Base-by-base conservation (phyloP, 2,329 filamentous ascomycete genomes). In the Davidsoniella australis region DNA sequence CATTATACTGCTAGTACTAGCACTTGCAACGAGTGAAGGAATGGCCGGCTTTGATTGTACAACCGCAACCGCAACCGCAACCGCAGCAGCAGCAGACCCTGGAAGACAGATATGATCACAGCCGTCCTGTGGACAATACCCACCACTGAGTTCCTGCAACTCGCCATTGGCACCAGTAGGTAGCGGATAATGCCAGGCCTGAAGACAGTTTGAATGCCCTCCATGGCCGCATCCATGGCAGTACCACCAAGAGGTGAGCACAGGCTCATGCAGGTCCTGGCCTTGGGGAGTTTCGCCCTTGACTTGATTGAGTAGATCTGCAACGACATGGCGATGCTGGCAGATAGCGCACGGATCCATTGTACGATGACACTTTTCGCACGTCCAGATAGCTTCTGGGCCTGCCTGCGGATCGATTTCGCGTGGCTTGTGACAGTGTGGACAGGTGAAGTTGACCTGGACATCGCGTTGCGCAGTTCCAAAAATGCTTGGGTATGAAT, bases 71-170 rank as follows among this genome's bases (percentile, higher is more conserved):
- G 7, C 10, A 7, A 17, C 17, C 2, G 26, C 26, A 9, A 9
- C 29, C 12, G 29, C 33, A n/a, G 17, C 8, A 16, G 9, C n/a
- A 26, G 26, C 41, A 12, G 23, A 5, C 14, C 75, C 73, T 0
- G 75, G 75, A 0, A 80, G 65, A 53, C 77, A 81, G 24, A 73
- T 73, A 56, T 81, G 77, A 2, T 76, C 71, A 57, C 77, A 81
- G 0, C 77, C 76, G 54, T 80, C 75, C n/a, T 78, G 61, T 1
- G 77, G 76, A 54, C 77, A 81, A 59, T 71, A 78, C 0, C 77
- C 77, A 44, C 71, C 73, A 29, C 70, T 71, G 54, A 60, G 66
- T 18, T 62, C 62, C 26, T 56, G 53, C 14, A 45, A 5, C 6
- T 8, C 24, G 9, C 45, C 45, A 12, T 46, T 24, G 3, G 14